Evolutionary conservation across 1,139 yeast genomes (phyloP).

Genomic region (Suzukiozyma palmioleophila): DNA sequence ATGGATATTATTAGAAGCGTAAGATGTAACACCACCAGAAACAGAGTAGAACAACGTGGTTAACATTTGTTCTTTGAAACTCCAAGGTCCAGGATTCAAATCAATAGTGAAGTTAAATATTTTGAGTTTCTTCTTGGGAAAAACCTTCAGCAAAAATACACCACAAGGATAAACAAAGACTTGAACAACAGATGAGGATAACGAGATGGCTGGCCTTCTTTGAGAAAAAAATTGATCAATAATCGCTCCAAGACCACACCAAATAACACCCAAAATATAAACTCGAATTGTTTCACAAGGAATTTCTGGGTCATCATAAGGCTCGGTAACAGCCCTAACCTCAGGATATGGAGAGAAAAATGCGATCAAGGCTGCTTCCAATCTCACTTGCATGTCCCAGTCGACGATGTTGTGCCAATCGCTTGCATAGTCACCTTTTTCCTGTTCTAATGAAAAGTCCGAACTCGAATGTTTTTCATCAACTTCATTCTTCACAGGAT

Average conservation of each 20-base stretch:
- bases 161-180: constrained; percentile 59
- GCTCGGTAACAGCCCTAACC: constrained; percentile 55
- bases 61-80: constrained; percentile 58
- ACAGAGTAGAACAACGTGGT: constrained; percentile 37
- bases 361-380: constrained; percentile 46
- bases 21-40: constrained; percentile 31
- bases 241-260: constrained; percentile 51
- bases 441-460: not conserved
- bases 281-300: constrained; percentile 57
- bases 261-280: constrained; percentile 48
- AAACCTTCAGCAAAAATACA: constrained; percentile 23
- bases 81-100: constrained; percentile 60
- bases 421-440: not conserved
- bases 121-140: constrained; percentile 48
- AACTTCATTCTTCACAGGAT: not conserved
- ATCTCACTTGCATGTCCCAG: constrained; percentile 28
- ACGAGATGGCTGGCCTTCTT: constrained; percentile 48
- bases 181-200: constrained; percentile 48
- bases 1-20: constrained; percentile 18
- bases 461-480: not conserved
- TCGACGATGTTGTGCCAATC: constrained; percentile 27
- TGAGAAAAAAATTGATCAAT: constrained; percentile 56
- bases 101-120: constrained; percentile 30
- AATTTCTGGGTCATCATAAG: constrained; percentile 46
- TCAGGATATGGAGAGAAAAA: constrained; percentile 64